These are phyloP conservation scores for Coemansia sp. DNA, from an alignment of 192 early-diverging fungal species.

Conservation along the genomic window DNA sequence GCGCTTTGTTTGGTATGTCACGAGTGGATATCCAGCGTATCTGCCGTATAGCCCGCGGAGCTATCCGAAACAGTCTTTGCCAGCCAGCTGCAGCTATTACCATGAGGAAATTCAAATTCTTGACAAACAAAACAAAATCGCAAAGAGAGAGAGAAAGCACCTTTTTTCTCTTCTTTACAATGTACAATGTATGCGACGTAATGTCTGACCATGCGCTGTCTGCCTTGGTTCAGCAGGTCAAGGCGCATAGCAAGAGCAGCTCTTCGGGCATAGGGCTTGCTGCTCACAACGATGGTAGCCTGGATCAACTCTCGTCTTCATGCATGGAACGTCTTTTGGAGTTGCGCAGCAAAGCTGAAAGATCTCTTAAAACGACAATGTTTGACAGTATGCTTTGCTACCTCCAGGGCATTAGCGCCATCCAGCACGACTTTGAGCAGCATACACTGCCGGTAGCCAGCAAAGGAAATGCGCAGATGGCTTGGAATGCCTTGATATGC, in stretches of 20 bases:
- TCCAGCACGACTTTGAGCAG: conserved; percentile 4
- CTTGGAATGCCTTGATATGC: conserved; percentile 29
- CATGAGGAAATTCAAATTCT: no score
- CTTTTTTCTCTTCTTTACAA: no score
- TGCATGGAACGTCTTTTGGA: neutral
- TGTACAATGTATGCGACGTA: conserved; percentile 4
- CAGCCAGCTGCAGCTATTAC: no score
- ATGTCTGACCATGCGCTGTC: conserved; percentile 2
- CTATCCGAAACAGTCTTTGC: no score
- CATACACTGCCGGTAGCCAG: neutral
- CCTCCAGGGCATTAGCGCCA: neutral
- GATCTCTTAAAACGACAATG: neutral
- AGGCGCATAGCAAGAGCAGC: conserved; percentile 1
- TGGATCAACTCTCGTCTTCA: neutral
- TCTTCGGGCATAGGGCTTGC: neutral
- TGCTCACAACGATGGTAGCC: neutral
- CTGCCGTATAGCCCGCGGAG: no score
- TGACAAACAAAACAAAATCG: neutral
- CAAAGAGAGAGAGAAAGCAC: neutral
- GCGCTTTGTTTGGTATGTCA: conserved; percentile 32
- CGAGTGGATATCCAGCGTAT: conserved; percentile 11
- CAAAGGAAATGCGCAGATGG: neutral
- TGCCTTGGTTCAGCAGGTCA: conserved; percentile 16
- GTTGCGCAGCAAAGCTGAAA: neutral
- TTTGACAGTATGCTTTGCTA: neutral